These are phyloP conservation scores for Geotrichum reessii DNA, from an alignment of 1,139 yeast species.

Conservation along the genomic window DNA sequence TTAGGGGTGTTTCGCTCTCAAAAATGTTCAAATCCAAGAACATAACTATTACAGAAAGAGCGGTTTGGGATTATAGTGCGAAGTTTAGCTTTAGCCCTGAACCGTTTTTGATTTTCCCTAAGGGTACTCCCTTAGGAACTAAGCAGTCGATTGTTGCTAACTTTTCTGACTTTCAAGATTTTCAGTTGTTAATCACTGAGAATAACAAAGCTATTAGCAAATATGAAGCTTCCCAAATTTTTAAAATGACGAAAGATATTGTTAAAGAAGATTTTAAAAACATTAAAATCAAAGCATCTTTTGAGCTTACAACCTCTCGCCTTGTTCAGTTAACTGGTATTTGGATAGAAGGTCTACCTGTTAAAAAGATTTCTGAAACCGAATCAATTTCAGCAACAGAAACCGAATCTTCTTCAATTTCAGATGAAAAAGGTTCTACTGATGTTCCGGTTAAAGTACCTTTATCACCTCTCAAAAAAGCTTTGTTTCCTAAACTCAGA, in stretches of 20 bases:
- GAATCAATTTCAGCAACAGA: conserved; percentile 4
- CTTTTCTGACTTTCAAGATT: conserved; percentile 11
- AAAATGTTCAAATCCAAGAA: conserved; percentile 58
- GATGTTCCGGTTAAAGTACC: conserved; percentile 1
- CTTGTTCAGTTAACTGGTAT: conserved; percentile 28
- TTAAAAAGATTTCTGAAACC: conserved; percentile 11
- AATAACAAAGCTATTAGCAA: conserved; percentile 47
- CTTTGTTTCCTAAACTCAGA: conserved; percentile 19
- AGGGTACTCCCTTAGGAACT: conserved; percentile 32
- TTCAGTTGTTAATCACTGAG: conserved; percentile 49
- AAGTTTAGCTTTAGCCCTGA: conserved; percentile 24
- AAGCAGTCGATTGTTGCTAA: conserved; percentile 15
- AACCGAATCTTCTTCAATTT: background rate
- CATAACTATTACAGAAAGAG: conserved; percentile 54
- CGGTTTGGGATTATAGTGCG: conserved; percentile 38
- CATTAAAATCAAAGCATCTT: conserved; percentile 21
- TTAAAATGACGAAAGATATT: conserved; percentile 19
- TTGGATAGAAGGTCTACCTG: conserved; percentile 21
- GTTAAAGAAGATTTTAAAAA: conserved; percentile 25
- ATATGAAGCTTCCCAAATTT: conserved; percentile 25
- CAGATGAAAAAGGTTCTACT: background rate
- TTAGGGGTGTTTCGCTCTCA: conserved; percentile 66
- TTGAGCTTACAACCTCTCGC: conserved; percentile 25
- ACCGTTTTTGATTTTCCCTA: conserved; percentile 26
- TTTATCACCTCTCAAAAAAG: background rate